Evolutionary conservation across 2,329 filamentous ascomycete species (phyloP), one percentile per base, ranked within the genome.

Genomic region (Aspergillus flavus): DNA sequence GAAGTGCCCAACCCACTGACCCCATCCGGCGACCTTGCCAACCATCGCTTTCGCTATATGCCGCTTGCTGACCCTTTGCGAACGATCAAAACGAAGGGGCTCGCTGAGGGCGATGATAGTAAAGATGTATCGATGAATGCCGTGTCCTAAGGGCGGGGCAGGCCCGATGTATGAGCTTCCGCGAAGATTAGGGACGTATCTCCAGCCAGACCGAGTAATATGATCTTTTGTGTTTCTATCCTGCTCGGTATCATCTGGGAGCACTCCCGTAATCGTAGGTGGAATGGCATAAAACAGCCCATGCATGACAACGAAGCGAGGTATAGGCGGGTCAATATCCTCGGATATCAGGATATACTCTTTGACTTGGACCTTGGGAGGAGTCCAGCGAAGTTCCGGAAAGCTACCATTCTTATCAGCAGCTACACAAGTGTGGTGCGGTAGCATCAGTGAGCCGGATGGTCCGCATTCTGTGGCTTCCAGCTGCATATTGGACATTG

Each of bases 261-360:
- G 59, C 1, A 69, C 66, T 6, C 58, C 53, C 1, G 60, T 71
- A 2, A 55, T 63, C 1, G 65, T 63, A 1, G 71, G 32, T 5
- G 74, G 74, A 57, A 78, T 78, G 1, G 55, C 66, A 62, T 74
- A 78, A 52, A 74, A 72, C 1, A 73, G 63, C 0, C 71, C 74
- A 32, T 77, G 75, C 48, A 52, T 32, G 26, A 52, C 48, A 9
- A 28, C 26, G 7, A 71, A 61, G 14, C 63, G 68, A 12, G 72
- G 69, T 7, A 75, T 69, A 3, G 75, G 72, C 0, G 69, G 61
- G 32, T 78, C 75, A 21, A 74, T 64, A 34, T 76, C 74, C 56
- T 78, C 73, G 19, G 70, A 69, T 11, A 75, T 45, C 28, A 78
- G 57, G 14, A 77, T 61, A 30, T 74, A 73, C 32, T 66, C 41